Conservation (phyloP, 176 grass and related monocot species). For the Metroxylon sagu region DNA sequence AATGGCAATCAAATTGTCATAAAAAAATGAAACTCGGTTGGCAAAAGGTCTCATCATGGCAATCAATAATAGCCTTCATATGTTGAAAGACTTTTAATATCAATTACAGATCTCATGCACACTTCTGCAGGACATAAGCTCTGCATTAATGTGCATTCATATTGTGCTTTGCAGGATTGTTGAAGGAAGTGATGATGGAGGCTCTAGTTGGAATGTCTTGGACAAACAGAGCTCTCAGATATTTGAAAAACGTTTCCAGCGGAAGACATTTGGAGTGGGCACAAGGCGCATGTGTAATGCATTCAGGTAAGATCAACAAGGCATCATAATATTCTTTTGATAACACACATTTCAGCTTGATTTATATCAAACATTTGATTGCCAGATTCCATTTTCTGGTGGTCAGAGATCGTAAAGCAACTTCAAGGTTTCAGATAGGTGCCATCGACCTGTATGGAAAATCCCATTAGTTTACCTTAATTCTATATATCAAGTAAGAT, state of each 20-base stretch:
- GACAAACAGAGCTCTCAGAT: slow-evolving; percentile 50
- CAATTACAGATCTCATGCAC: no score
- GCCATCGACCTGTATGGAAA: slow-evolving; percentile 65
- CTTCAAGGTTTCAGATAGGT: slow-evolving; percentile 94
- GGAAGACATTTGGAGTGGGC: slow-evolving; percentile 54
- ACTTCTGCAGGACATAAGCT: no score
- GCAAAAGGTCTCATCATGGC: no score
- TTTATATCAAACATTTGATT: slow-evolving; percentile 15
- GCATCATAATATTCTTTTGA: neutral
- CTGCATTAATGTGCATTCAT: neutral
- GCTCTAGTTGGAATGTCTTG: slow-evolving; percentile 59
- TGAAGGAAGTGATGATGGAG: slow-evolving; percentile 58
- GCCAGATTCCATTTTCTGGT: slow-evolving; percentile 64
- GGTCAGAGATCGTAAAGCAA: slow-evolving; percentile 49
- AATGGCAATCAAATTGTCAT: no score
- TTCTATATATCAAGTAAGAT: no score
- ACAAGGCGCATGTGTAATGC: slow-evolving; percentile 30
- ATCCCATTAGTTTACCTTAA: neutral
- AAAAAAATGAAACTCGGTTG: no score
- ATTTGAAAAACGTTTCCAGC: slow-evolving; percentile 57
- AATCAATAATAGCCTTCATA: no score
- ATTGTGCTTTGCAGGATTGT: slow-evolving; percentile 51
- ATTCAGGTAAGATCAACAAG: slow-evolving; percentile 53
- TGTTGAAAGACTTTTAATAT: no score
- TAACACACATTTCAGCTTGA: neutral